Evolutionary conservation across 768 basidiomycete species (phyloP), one percentile per base, ranked within the genome.

Genomic region (Podaxis sp.): DNA sequence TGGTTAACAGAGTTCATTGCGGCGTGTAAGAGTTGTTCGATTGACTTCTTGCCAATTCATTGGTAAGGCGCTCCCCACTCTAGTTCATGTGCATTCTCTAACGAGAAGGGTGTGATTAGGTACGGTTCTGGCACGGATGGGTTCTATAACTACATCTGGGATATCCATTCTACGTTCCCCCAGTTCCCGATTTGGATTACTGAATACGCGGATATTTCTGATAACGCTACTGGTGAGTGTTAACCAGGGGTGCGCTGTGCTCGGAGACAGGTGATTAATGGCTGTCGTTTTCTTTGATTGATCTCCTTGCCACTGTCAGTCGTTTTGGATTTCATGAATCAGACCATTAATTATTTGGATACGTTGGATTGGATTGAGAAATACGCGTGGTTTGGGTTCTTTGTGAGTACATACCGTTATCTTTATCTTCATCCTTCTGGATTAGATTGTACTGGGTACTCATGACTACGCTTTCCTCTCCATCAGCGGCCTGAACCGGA

Each of bases 311-410:
- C n/a, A 38, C n/a, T 33, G 46, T 53, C 73, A 73, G 83, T 82
- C 52, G 80, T 86, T 15, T 69, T 76, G 37, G 70, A 77, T 56
- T 87, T 88, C 68, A 74, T 89, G 75, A 86, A 88, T 66, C 73
- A 77, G 24, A 86, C 85, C 2, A 78, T 78, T n/a, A 70, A 75
- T 13, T 85, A 80, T 65, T 77, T 89, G 75, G 85, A 88, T 54
- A 67, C 69, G 2, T 75, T 85, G 22, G 76, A 79, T 29, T 88
- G 80, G 77, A 76, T 88, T 19, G 86, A 88, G 66, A 79, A 85
- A 19, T 88, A 87, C 66, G 77, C 85, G 0, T 89, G 86, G 86
- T 88, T 87, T 67, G 87, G 86, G 7, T 78, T 70, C 64, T 77
- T 76, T 69, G 79, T 79, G 63, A 72, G 79, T 19, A 27, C 22